phyloP scores from a whole-genome alignment of 345 rosid genomes.

The Rhodamnia rubescens region DNA sequence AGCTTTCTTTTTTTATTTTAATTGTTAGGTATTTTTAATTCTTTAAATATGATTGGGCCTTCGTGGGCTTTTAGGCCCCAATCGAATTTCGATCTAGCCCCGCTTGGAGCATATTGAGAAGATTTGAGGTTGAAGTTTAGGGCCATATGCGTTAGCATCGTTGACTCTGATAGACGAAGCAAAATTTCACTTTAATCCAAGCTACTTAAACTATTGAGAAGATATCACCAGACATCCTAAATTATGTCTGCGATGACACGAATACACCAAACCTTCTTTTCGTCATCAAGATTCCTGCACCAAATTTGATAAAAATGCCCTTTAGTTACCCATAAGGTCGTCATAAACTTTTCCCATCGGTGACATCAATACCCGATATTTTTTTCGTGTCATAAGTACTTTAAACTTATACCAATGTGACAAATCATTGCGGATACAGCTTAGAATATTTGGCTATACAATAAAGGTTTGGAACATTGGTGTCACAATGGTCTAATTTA shows the following conservation, averaged over 20 bases:
- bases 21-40: neutral
- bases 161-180: neutral
- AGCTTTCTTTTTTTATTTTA: neutral
- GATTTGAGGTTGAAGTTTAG: no score
- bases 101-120: neutral
- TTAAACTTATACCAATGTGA: neutral
- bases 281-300: neutral
- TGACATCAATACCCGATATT: rapidly evolving
- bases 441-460: neutral
- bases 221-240: neutral
- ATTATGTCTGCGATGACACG: neutral
- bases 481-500: neutral
- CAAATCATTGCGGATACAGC: neutral
- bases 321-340: neutral
- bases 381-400: neutral
- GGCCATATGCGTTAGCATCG: no score
- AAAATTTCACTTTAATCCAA: neutral
- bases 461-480: neutral
- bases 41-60: neutral
- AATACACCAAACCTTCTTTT: neutral
- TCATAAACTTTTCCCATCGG: no score
- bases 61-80: neutral
- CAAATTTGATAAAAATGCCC: neutral
- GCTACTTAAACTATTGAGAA: neutral
- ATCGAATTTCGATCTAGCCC: neutral